Evolutionary conservation across 768 basidiomycete genomes (phyloP).

Genomic region (Suillus weaverae): DNA sequence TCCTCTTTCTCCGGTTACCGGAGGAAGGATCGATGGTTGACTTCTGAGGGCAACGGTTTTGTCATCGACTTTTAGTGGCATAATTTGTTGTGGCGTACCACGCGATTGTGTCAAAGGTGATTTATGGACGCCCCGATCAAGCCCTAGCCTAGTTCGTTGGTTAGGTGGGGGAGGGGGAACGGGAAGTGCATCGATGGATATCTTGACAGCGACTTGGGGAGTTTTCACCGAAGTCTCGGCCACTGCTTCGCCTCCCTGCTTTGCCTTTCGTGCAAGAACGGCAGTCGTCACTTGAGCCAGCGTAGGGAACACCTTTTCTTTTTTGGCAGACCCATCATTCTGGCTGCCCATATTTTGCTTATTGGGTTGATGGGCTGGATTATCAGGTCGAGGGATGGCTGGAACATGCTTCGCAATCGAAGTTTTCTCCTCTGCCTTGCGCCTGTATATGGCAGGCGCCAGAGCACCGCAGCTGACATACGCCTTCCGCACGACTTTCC

Average conservation of each 20-base stretch:
- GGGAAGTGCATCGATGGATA: background rate
- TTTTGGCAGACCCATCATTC: background rate
- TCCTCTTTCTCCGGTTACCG: too few species aligned
- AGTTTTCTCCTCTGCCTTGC: background rate
- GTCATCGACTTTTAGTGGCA: background rate
- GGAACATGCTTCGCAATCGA: background rate
- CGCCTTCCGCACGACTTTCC: constrained; percentile 3
- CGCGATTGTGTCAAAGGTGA: background rate
- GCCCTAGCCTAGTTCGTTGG: background rate
- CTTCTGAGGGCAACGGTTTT: background rate
- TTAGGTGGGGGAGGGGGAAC: background rate
- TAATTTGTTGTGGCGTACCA: background rate
- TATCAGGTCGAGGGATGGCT: background rate
- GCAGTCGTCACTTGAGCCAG: background rate
- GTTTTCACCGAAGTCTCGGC: background rate
- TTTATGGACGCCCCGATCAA: background rate
- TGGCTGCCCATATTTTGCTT: background rate
- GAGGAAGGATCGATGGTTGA: background rate
- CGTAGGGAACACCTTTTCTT: background rate
- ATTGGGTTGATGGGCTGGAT: background rate
- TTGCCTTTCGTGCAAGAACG: background rate
- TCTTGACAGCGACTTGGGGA: background rate
- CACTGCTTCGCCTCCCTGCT: background rate
- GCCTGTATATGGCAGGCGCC: background rate
- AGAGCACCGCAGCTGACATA: background rate